Conservation (phyloP, 208 protist genomes). For the Wallacemonas sp. region DNA sequence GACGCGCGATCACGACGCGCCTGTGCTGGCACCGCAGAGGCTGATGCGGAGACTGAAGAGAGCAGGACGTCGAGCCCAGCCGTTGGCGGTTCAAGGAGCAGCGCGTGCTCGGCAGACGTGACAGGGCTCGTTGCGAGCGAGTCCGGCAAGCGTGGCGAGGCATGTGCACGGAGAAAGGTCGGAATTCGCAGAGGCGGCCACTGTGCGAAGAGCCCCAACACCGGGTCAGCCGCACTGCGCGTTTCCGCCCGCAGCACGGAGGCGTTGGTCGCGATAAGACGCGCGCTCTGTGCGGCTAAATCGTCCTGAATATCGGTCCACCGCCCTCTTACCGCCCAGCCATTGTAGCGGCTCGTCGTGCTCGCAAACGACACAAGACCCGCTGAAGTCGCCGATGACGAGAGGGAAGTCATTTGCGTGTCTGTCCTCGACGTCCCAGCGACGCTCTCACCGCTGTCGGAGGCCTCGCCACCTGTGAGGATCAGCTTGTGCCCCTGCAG, state of each 20-base stretch:
- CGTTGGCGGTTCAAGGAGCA: constrained; percentile 25
- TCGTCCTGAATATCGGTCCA: not conserved
- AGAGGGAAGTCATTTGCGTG: not conserved
- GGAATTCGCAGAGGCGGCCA: constrained; percentile 20
- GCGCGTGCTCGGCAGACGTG: constrained; percentile 19
- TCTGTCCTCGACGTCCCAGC: too few relatives aligned
- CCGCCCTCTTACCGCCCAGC: not conserved
- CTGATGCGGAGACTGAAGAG: too few relatives aligned
- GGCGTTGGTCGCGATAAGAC: not conserved
- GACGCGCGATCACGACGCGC: too few relatives aligned
- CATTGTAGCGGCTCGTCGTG: constrained; percentile 9
- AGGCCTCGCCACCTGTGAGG: not conserved
- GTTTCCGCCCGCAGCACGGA: not conserved
- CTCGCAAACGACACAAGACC: constrained; percentile 21
- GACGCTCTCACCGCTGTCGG: not conserved
- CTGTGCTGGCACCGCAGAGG: too few relatives aligned
- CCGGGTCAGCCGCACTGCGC: not conserved
- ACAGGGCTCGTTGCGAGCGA: not conserved
- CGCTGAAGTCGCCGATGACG: not conserved
- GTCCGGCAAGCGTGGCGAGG: constrained; percentile 7
- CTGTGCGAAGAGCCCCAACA: constrained; percentile 18
- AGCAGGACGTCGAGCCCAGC: constrained; percentile 16
- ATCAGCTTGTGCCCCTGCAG: constrained; percentile 29
- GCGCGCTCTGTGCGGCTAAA: not conserved
- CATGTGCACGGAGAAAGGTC: constrained; percentile 22